phyloP scores from a whole-genome alignment of 1,139 yeast genomes.

The Hyphopichia pseudoburtonii region DNA sequence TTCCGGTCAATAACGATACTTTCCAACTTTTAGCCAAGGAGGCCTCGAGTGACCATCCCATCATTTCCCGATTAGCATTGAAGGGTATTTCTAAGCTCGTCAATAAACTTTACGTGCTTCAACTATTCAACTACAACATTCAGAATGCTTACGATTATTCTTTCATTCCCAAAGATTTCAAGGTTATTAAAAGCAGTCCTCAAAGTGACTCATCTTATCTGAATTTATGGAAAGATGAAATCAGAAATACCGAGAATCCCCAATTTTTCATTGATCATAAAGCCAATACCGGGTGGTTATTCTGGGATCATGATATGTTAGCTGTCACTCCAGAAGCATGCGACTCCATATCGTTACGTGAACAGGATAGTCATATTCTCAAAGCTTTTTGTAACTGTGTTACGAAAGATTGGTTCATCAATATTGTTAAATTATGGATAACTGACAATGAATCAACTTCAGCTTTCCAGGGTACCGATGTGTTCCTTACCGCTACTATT shows the following conservation, averaged over 20 bases:
- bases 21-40: constrained; percentile 51
- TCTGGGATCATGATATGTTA: constrained; percentile 65
- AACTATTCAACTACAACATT: constrained; percentile 54
- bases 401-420: constrained; percentile 58
- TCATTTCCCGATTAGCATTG: constrained; percentile 61
- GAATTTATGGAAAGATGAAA: constrained; percentile 50
- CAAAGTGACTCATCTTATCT: constrained; percentile 34
- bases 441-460: constrained; percentile 65
- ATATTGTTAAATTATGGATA: constrained; percentile 54
- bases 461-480: constrained; percentile 63
- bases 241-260: constrained; percentile 50
- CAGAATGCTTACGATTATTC: constrained; percentile 43
- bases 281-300: constrained; percentile 67
- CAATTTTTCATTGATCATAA: constrained; percentile 58
- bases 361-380: constrained; percentile 41
- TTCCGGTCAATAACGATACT: constrained; percentile 43
- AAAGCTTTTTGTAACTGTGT: constrained; percentile 45
- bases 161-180: constrained; percentile 38
- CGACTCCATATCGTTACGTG: constrained; percentile 29
- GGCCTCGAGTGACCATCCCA: constrained; percentile 72
- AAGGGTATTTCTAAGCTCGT: constrained; percentile 61
- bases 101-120: constrained; percentile 52
- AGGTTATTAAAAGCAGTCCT: constrained; percentile 42
- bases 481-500: constrained; percentile 49
- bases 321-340: constrained; percentile 41